Base-by-base conservation (phyloP, 1,284 basidiomycete genomes). In the Apiotrichum veenhuisii region DNA sequence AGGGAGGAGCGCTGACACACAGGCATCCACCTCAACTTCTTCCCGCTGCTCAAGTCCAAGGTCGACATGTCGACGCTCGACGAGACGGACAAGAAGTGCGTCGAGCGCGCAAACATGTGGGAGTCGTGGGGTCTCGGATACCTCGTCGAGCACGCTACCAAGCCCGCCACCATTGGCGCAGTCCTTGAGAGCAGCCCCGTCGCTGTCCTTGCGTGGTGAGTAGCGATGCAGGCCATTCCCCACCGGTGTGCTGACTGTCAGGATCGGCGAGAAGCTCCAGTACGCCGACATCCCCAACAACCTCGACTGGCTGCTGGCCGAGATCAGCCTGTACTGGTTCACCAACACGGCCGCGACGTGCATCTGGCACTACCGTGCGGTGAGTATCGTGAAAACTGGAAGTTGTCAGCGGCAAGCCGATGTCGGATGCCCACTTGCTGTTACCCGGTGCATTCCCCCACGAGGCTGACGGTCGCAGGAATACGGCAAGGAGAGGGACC, bases 221-320 rank as follows among this genome's bases (percentile, higher is more conserved):
- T 55, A 49, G 20, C 27, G 8, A 5, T 36, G 27, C 34, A 5
- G 20, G 30, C 26, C 14, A n/a, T 2, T 36, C 3, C 14, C 36
- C 17, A 11, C 36, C 5, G n/a, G n/a, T n/a, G n/a, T n/a, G n/a
- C n/a, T n/a, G 14, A 15, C 17, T 33, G 14, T 5, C 44, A 72
- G 72, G 77, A 71, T 80, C 36, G 78, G 71, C 4, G 79, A 80
- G 52, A 80, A 80, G 63, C 71, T 62, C 36, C 46, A 51, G n/a
- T 45, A 50, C 43, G 53, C 55, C 27, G 44, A 38, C 34, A 40
- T 56, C 3, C 47, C 27, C 3, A 18, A 48, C 36, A 43, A 44
- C 69, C 51, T 64, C 33, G 58, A 68, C 27, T 65, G 64, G 3
- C 69, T 78, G 25, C 68, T 78, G 44, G 68, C 72, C 17, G 72